Percentiles rank a stretch among this genome's conserved stretches.
phyloP scores from a whole-genome alignment of 2,329 filamentous ascomycete genomes.

The Escovopsis sp. region DNA sequence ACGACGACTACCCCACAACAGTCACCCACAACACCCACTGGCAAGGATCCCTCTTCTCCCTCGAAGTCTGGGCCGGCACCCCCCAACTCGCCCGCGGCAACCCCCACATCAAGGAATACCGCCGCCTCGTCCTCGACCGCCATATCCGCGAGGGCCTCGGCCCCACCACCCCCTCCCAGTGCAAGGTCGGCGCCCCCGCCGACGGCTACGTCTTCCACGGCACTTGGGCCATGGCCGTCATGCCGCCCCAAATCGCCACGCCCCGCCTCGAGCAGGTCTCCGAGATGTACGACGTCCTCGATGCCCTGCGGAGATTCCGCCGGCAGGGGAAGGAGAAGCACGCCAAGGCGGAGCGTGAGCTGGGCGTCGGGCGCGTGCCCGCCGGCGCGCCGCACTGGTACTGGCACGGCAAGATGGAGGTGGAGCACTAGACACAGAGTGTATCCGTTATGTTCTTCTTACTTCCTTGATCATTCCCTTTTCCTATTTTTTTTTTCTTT shows the following conservation, averaged over 20 bases:
- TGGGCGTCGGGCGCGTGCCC: conserved; percentile 2
- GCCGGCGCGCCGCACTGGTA: conserved; percentile 18
- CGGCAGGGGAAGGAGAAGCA: conserved; percentile 16
- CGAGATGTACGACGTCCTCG: conserved; percentile 29
- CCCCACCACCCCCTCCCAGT: conserved; percentile 33
- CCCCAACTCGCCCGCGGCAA: conserved; percentile 14
- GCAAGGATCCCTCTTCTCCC: conserved; percentile 12
- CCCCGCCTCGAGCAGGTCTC: conserved; percentile 17
- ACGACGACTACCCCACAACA: conserved; percentile 6
- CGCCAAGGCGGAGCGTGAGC: conserved; percentile 6
- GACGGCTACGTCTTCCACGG: conserved; percentile 30
- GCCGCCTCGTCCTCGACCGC: conserved; percentile 24
- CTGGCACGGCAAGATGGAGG: conserved; percentile 25
- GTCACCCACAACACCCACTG: conserved; percentile 11
- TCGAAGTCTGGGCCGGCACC: conserved; percentile 32
- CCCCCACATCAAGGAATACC: conserved; percentile 31
- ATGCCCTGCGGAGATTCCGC: conserved; percentile 25
- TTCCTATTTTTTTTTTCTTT: no score
- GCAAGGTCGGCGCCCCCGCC: conserved; percentile 32
- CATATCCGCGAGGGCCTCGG: conserved; percentile 23
- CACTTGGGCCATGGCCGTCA: conserved; percentile 36
- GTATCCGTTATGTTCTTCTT: no score
- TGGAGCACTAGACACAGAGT: conserved; percentile 6
- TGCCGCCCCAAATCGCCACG: conserved; percentile 15
- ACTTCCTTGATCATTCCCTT: no score